Evolutionary conservation across 2,329 filamentous ascomycete genomes (phyloP).

Genomic region (Epichloe sp.): DNA sequence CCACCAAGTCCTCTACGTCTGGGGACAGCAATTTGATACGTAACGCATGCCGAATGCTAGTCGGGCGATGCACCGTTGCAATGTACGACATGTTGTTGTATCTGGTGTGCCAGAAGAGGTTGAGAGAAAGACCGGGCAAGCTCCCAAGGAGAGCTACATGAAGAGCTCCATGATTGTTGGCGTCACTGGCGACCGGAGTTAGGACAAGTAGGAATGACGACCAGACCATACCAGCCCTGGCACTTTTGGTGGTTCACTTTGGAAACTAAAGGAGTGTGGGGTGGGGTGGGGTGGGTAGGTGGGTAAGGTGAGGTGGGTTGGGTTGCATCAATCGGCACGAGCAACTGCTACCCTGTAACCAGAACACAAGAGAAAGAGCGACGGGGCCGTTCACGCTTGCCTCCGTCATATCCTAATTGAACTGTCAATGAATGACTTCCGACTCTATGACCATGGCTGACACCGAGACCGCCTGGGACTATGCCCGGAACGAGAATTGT

Average conservation of each 20-base stretch:
- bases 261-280: background rate
- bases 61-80: slow-evolving; percentile 83
- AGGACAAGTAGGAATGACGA: background rate
- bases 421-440: background rate
- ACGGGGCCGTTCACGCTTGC: no score
- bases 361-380: no score
- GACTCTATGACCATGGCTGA: background rate
- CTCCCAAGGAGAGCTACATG: slow-evolving; percentile 15
- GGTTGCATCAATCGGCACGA: no score
- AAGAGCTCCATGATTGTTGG: slow-evolving; percentile 12
- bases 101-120: slow-evolving; percentile 1
- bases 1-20: slow-evolving; percentile 68
- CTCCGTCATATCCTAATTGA: no score
- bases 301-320: no score
- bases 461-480: slow-evolving; percentile 6
- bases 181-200: slow-evolving; percentile 2
- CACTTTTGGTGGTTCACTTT: no score
- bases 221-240: background rate
- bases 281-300: no score
- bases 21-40: slow-evolving; percentile 62
- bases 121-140: background rate
- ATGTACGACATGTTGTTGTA: slow-evolving; percentile 68
- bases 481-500: slow-evolving; percentile 15
- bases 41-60: slow-evolving; percentile 80
- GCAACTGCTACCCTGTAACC: no score